These are phyloP conservation scores for Hypoxylon intermedium DNA, from an alignment of 495 filamentous ascomycete species.

Conservation along the genomic window DNA sequence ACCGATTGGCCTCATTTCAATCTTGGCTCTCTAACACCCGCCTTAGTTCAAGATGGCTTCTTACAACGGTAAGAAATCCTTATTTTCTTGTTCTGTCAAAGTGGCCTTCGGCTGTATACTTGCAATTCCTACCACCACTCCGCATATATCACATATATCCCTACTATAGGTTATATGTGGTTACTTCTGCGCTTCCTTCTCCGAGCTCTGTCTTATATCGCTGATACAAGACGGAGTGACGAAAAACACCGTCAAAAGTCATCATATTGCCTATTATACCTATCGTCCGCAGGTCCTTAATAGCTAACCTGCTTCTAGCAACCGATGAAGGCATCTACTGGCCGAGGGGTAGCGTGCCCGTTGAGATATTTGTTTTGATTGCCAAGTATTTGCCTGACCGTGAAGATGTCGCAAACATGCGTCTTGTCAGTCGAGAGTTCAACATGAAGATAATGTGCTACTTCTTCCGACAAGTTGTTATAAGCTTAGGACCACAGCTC, in stretches of 20 bases:
- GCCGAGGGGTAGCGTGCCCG: constrained; percentile 52
- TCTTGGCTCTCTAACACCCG: neutral
- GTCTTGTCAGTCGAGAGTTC: constrained; percentile 60
- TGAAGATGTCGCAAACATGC: constrained; percentile 56
- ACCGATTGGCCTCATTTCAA: neutral
- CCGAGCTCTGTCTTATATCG: too few relatives aligned
- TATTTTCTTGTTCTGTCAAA: neutral
- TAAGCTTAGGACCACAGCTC: constrained; percentile 61
- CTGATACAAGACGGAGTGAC: too few relatives aligned
- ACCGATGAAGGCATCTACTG: constrained; percentile 33
- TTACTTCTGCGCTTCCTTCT: too few relatives aligned
- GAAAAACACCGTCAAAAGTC: neutral
- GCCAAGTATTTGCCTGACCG: constrained; percentile 51
- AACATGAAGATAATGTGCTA: constrained; percentile 6
- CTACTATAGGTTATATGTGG: too few relatives aligned
- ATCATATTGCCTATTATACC: neutral
- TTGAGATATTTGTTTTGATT: constrained; percentile 60
- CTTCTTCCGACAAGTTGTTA: constrained; percentile 59
- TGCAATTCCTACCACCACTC: too few relatives aligned
- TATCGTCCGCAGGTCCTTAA: neutral
- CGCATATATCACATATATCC: too few relatives aligned
- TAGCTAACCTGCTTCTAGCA: constrained; percentile 19
- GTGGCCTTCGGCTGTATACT: neutral
- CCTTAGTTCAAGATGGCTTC: neutral
- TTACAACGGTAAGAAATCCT: neutral